These are phyloP conservation scores for Erigeron canadensis DNA, from an alignment of 129 eudicot genomes.

Conservation along the genomic window DNA sequence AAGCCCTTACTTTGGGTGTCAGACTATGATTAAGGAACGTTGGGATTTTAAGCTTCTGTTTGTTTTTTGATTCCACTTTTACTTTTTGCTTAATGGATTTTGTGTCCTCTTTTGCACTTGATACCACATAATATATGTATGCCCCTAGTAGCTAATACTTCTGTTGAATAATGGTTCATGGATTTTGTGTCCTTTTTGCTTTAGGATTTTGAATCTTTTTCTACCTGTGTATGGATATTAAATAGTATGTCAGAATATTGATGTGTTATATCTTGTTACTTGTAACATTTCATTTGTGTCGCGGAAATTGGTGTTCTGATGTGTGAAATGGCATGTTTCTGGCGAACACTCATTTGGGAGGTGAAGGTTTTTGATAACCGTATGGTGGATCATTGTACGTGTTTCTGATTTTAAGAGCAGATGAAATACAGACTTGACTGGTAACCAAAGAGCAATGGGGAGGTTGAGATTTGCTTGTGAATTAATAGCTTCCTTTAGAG, in stretches of 20 bases:
- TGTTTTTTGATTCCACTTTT: not conserved
- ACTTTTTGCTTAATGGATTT: not conserved
- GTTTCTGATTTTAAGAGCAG: not conserved
- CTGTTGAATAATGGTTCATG: not conserved
- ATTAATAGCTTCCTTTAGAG: no score
- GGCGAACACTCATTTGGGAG: not conserved
- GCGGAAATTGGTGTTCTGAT: no score
- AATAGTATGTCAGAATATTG: no score
- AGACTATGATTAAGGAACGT: not conserved
- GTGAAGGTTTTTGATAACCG: not conserved
- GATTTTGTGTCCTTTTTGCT: no score
- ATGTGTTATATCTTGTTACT: no score
- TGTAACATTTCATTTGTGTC: no score
- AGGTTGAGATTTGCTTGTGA: constrained; percentile 1
- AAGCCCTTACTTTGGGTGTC: not conserved
- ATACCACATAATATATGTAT: not conserved
- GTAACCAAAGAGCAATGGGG: constrained; percentile 10
- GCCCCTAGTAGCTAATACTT: not conserved
- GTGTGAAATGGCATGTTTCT: not conserved
- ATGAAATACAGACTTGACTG: constrained; percentile 3
- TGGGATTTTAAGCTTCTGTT: not conserved
- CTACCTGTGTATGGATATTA: no score
- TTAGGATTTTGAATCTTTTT: no score
- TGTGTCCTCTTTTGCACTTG: not conserved
- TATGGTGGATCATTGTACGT: not conserved